phyloP scores from a whole-genome alignment of 139 green algal species.

The Chlorella sorokiniana region DNA sequence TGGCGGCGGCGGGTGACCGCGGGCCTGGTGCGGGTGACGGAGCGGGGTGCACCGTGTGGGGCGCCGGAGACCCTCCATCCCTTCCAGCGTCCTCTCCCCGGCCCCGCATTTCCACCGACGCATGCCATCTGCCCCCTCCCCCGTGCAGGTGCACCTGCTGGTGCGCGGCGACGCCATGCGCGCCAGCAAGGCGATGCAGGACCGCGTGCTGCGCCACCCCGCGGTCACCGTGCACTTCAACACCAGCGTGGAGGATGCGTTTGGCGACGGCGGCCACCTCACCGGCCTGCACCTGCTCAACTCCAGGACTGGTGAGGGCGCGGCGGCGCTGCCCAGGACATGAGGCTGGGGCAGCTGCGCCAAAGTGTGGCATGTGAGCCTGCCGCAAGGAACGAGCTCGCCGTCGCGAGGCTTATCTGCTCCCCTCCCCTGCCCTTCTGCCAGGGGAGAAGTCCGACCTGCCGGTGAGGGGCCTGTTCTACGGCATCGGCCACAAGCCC shows the following conservation, averaged over 20 bases:
- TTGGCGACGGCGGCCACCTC: slow-evolving; percentile 62
- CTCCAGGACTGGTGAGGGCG: slow-evolving; percentile 45
- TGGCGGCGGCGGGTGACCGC: no score
- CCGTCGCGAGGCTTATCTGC: no score
- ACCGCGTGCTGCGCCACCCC: slow-evolving; percentile 70
- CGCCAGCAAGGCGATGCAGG: slow-evolving; percentile 90
- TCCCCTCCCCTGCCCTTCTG: not conserved
- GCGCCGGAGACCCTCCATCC: no score
- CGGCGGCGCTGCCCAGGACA: not conserved
- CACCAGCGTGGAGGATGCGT: slow-evolving; percentile 79
- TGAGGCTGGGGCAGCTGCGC: not conserved
- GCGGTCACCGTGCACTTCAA: slow-evolving; percentile 86
- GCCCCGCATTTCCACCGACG: not conserved
- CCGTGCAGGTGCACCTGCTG: slow-evolving; percentile 90
- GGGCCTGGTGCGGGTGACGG: no score
- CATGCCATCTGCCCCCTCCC: not conserved
- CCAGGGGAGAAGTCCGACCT: slow-evolving; percentile 70
- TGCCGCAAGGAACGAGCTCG: no score
- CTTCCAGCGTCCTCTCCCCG: not conserved
- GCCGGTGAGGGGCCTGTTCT: slow-evolving; percentile 91
- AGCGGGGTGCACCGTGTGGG: no score
- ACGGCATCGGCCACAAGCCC: slow-evolving; percentile 96
- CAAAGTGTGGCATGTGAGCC: no score
- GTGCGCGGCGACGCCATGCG: slow-evolving; percentile 83
- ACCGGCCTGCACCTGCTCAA: slow-evolving; percentile 62